These are phyloP conservation scores for Corinectria fuckeliana DNA, from an alignment of 2,329 filamentous ascomycete genomes.

Conservation along the genomic window DNA sequence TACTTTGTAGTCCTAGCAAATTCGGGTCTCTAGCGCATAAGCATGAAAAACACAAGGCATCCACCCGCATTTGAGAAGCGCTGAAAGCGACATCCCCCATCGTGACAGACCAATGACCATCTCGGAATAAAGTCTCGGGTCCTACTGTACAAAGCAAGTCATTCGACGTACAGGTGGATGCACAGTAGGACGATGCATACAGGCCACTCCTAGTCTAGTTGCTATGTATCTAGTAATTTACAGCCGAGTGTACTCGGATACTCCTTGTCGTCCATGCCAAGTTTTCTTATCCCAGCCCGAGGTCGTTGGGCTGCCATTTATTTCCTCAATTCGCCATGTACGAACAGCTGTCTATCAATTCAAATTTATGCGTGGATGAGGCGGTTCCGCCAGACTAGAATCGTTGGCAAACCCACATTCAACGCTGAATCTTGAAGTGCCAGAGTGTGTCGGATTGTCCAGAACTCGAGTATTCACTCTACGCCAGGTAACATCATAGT, in stretches of 20 bases:
- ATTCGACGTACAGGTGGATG: neutral
- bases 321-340: neutral
- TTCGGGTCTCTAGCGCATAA: constrained; percentile 5
- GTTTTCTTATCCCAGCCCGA: constrained; percentile 5
- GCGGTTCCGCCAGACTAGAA: neutral
- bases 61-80: neutral
- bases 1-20: constrained; percentile 2
- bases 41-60: neutral
- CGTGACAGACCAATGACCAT: neutral
- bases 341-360: neutral
- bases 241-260: neutral
- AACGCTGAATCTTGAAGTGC: neutral
- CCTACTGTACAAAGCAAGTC: constrained; percentile 9
- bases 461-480: neutral
- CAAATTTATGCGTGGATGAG: neutral
- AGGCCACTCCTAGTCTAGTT: constrained; percentile 4
- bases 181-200: neutral
- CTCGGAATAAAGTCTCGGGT: neutral
- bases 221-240: constrained; percentile 14
- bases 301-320: neutral
- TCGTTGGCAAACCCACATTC: neutral
- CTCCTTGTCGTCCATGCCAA: constrained; percentile 5
- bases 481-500: neutral
- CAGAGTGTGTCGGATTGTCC: neutral
- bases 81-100: neutral